These are phyloP conservation scores for Kodamaea neixiangensis DNA, from an alignment of 805 yeast genomes.

Conservation along the genomic window DNA sequence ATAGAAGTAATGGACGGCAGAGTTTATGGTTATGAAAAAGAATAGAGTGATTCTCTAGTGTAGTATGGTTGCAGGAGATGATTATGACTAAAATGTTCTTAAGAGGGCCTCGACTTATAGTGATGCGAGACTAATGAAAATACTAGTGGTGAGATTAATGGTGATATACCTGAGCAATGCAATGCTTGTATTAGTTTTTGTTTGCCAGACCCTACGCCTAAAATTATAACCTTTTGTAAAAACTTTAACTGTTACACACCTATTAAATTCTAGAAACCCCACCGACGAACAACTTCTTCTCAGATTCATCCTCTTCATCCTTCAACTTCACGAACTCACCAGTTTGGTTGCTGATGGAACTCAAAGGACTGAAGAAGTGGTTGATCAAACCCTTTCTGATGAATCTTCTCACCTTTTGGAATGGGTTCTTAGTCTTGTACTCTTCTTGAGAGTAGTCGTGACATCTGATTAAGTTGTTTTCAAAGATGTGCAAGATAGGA, in stretches of 20 bases:
- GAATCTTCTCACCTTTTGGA: conserved; percentile 13
- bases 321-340: conserved; percentile 22
- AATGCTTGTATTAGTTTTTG: no score
- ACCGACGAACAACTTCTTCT: conserved; percentile 28
- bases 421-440: conserved; percentile 20
- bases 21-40: not conserved
- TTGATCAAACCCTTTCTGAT: conserved; percentile 24
- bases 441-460: conserved; percentile 20
- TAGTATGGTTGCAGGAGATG: not conserved
- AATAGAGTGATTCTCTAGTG: not conserved
- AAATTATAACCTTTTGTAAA: no score
- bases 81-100: no score
- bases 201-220: no score
- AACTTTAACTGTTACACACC: no score
- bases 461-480: conserved; percentile 28
- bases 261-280: conserved; percentile 24
- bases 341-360: conserved; percentile 18
- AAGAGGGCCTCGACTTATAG: no score
- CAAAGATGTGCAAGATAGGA: conserved; percentile 32
- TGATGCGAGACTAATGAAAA: no score
- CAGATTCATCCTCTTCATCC: conserved; percentile 23
- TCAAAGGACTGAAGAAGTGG: conserved; percentile 28
- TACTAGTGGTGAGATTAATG: no score
- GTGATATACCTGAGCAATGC: no score
- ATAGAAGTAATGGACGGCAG: not conserved